These are phyloP conservation scores for Penicillium subrubescens DNA, from an alignment of 495 filamentous ascomycete species.

Conservation along the genomic window DNA sequence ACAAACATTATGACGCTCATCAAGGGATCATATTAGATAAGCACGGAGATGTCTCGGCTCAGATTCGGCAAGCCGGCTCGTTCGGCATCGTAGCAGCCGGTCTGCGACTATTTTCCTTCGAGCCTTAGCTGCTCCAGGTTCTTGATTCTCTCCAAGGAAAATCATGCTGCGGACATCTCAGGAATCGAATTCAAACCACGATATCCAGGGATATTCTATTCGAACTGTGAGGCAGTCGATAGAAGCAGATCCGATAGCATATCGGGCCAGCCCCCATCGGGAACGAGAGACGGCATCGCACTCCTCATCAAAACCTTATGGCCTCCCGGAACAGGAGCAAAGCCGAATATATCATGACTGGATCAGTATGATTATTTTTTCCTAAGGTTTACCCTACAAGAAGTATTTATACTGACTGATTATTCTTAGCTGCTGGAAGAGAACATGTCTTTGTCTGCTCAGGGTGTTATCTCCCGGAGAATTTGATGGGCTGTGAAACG, in stretches of 20 bases:
- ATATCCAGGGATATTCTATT: not conserved
- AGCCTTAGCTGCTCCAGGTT: not conserved
- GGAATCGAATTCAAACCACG: not conserved
- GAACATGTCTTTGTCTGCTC: conserved; percentile 40
- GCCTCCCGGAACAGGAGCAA: conserved; percentile 23
- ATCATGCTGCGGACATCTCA: conserved; percentile 7
- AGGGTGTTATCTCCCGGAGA: conserved; percentile 29
- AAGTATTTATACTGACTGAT: not conserved
- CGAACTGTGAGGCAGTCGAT: conserved; percentile 8
- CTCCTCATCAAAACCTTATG: conserved; percentile 6
- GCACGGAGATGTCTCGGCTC: conserved; percentile 8
- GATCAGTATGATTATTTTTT: conserved; percentile 22
- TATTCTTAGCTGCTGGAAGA: conserved; percentile 26
- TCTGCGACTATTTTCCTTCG: not conserved
- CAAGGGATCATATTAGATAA: conserved; percentile 15
- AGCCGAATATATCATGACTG: conserved; percentile 36
- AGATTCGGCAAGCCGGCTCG: conserved; percentile 1
- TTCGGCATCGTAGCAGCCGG: not conserved
- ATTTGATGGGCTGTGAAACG: conserved; percentile 32
- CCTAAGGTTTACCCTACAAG: not conserved
- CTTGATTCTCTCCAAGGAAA: not conserved
- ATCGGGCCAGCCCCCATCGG: not conserved
- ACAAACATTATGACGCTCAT: conserved; percentile 9
- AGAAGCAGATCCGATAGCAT: conserved; percentile 15
- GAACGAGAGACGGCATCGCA: conserved; percentile 7